Base-by-base conservation (phyloP, 768 basidiomycete species). In the Nidula microcarpa region DNA sequence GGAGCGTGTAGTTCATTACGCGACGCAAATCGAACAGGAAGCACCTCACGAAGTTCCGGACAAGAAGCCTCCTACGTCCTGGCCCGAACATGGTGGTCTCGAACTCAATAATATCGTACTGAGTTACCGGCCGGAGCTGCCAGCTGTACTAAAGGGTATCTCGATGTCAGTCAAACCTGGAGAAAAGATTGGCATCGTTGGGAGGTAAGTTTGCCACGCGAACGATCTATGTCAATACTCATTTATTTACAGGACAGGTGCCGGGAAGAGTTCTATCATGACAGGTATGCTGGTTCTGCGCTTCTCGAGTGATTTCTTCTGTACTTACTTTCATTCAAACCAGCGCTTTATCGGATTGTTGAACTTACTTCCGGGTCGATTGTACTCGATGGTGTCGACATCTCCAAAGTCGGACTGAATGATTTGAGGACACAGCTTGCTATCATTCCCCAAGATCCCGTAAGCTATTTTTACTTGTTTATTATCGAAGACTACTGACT, bases 151-250 rank as follows among this genome's bases (percentile, higher is more conserved):
- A n/a, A 91, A 88, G 68, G 88, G 87, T 3, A 66, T 98, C 46
- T 81, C 79, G 10, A 80, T 98, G 78, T 71, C 71, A 32, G 75
- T 97, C 30, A 65, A 70, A 0, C 81, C 82, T 0, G 89, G 89
- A 4, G 94, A 98, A 71, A 95, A 96, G 71, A 85, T 98, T 57
- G 94, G 94, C 32, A 89, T 96, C 50, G 89, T 96, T 46, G 92
- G 93, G 57, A 68, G 75, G 75, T 69, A 55, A 35, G 53, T 16
- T 11, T 16, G 45, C 37, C 39, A 51, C 16, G 48, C 36, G 33
- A 44, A 5, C 43, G 44, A 50, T 44, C 2, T 33, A 10, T 17
- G 17, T 51, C 8, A 55, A 50, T 50, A 43, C 50, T 11, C n/a
- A 34, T 47, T 16, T 34, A 13, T 41, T 35, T 43, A 45, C 55